A percentile compares a stretch with the other conserved stretches of the same genome.
Evolutionary conservation across 75 land plant species (phyloP).

Genomic region (Cupressus sempervirens): DNA sequence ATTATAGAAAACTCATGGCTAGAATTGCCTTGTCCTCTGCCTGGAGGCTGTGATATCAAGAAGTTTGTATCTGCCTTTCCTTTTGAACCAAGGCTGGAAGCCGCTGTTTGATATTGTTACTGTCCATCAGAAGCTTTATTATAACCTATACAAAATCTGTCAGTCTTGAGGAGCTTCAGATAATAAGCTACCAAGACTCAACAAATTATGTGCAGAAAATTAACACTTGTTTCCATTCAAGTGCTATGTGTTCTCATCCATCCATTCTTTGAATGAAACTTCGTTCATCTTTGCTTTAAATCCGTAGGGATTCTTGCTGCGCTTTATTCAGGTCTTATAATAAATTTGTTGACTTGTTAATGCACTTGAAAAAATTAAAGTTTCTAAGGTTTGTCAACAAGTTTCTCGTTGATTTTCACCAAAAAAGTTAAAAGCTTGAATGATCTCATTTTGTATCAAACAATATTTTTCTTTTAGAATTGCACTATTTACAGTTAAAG

Average conservation of each 20-base stretch:
- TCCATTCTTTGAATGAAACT: not conserved
- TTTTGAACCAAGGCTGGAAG: conserved; percentile 58
- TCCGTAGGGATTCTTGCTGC: not conserved
- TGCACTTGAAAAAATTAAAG: not conserved
- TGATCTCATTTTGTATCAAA: not conserved
- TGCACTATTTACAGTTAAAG: not conserved
- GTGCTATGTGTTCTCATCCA: not conserved
- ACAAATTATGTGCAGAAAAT: not conserved
- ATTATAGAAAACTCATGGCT: conserved; percentile 33
- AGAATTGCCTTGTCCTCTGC: conserved; percentile 38
- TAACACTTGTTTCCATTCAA: not conserved
- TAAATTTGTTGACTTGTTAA: not conserved
- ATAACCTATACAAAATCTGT: not conserved
- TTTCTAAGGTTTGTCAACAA: not conserved
- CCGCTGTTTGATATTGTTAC: conserved; percentile 23
- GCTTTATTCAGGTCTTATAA: not conserved
- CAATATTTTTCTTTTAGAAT: not conserved
- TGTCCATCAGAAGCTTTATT: not conserved
- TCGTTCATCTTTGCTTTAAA: not conserved
- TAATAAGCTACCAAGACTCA: not conserved
- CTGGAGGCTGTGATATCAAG: conserved; percentile 17
- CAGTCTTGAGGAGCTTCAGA: not conserved
- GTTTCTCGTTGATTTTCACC: not conserved
- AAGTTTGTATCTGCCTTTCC: conserved; percentile 53
- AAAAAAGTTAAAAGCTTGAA: not conserved